phyloP scores from a whole-genome alignment of 305 asterid species.

The Stenogyne calaminthoides region DNA sequence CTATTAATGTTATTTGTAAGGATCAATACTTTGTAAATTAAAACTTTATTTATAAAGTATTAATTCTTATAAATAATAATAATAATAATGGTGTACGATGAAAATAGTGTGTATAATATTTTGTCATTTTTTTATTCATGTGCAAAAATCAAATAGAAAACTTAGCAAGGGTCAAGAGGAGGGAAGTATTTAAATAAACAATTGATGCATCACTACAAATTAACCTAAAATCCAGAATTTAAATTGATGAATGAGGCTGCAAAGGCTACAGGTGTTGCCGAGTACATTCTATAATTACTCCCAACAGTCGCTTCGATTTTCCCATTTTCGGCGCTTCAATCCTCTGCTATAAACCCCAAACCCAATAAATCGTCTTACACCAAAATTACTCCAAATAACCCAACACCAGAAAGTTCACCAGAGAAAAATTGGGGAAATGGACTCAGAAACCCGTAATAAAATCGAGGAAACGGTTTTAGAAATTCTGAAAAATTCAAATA shows the following conservation, averaged over 20 bases:
- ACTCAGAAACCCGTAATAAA: conserved; percentile 48
- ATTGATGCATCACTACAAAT: no score
- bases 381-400: conserved; percentile 18
- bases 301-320: neutral
- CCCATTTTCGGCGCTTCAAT: neutral
- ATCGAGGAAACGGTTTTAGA: conserved; percentile 68
- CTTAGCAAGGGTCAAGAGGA: no score
- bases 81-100: no score
- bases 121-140: no score
- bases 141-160: no score
- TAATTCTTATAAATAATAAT: no score
- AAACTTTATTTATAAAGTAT: no score
- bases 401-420: neutral
- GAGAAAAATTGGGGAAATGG: conserved; percentile 39
- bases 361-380: neutral
- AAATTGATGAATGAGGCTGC: neutral
- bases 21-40: no score
- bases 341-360: conserved; percentile 1
- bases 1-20: no score
- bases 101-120: no score
- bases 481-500: conserved; percentile 59
- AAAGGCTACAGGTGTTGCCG: neutral
- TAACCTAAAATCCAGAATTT: no score
- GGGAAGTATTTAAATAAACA: no score
- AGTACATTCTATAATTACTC: neutral